A percentile compares a stretch with the other conserved stretches of the same genome.
Evolutionary conservation across 352 stramenopile genomes (phyloP).

Genomic region (Pythium phragmiticola): DNA sequence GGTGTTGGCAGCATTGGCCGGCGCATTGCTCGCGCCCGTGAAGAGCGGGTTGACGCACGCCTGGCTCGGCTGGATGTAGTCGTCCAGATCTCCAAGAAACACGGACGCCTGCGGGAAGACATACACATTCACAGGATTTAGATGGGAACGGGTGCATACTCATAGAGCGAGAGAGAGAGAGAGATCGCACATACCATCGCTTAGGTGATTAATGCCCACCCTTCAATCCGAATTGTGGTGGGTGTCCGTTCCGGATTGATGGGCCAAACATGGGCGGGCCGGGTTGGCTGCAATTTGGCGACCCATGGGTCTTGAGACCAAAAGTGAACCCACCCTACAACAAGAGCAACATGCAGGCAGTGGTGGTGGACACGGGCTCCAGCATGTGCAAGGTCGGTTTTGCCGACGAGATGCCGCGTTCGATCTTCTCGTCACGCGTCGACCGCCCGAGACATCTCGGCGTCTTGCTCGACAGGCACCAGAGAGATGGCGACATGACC

Average conservation of each 20-base stretch:
- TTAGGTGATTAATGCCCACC: conserved; percentile 13
- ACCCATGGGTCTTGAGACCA: background rate
- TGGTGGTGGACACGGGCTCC: conserved; percentile 97
- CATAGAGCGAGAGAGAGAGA: conserved; percentile 1
- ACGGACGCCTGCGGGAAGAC: conserved; percentile 75
- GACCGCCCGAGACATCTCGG: conserved; percentile 94
- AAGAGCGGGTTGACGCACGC: conserved; percentile 94
- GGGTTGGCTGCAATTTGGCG: background rate
- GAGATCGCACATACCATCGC: conserved; percentile 20
- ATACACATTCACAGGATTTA: background rate
- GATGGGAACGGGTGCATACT: background rate
- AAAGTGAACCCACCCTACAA: too few species aligned
- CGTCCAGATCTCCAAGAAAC: conserved; percentile 91
- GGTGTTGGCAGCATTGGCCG: conserved; percentile 6
- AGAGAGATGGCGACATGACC: conserved; percentile 93
- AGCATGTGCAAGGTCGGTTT: conserved; percentile 99
- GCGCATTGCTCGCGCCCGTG: conserved; percentile 37
- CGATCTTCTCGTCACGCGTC: conserved; percentile 97
- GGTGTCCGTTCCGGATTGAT: conserved; percentile 13
- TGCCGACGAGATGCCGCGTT: conserved; percentile 95
- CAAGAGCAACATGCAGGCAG: conserved; percentile 41
- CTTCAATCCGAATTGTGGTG: conserved; percentile 11
- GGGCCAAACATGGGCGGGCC: conserved; percentile 18
- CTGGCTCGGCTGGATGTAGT: conserved; percentile 94
- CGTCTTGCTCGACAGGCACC: conserved; percentile 98